These are phyloP conservation scores for Bolboschoenoplectus hybrid DNA, from an alignment of 202 grass and related monocot species.

Conservation along the genomic window DNA sequence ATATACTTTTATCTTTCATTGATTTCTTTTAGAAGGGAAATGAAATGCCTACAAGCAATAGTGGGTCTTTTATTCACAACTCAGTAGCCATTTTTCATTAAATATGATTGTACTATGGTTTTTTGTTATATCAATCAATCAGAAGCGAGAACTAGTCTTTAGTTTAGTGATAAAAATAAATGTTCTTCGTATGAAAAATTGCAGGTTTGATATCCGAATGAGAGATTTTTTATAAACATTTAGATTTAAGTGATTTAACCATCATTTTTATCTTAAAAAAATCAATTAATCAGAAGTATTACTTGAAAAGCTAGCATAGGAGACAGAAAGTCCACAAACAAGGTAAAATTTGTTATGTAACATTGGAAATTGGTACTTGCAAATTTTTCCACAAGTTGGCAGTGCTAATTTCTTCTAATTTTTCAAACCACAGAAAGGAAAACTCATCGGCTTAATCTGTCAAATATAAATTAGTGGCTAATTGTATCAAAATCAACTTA, in stretches of 20 bases:
- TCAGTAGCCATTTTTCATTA: background rate
- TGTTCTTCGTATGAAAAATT: too few relatives aligned
- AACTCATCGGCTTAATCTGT: background rate
- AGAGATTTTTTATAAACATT: too few relatives aligned
- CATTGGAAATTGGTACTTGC: background rate
- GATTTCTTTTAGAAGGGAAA: too few relatives aligned
- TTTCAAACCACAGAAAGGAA: background rate
- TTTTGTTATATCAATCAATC: background rate
- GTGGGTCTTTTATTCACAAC: background rate
- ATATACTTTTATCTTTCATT: background rate
- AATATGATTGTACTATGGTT: background rate
- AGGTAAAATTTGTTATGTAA: background rate
- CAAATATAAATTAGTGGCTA: background rate
- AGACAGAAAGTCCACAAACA: background rate
- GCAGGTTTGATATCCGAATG: too few relatives aligned
- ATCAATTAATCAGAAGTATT: background rate
- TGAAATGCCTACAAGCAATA: too few relatives aligned
- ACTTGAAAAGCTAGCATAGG: background rate
- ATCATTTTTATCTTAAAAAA: too few relatives aligned
- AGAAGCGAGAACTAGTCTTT: background rate
- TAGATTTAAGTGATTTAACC: too few relatives aligned
- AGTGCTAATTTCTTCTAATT: background rate
- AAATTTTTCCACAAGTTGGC: background rate
- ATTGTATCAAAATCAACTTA: constrained; percentile 5
- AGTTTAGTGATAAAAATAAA: too few relatives aligned